Percentiles rank a stretch among this genome's conserved stretches.
phyloP scores from a whole-genome alignment of 129 eudicot species.

The Centrapalus pauciflorus region DNA sequence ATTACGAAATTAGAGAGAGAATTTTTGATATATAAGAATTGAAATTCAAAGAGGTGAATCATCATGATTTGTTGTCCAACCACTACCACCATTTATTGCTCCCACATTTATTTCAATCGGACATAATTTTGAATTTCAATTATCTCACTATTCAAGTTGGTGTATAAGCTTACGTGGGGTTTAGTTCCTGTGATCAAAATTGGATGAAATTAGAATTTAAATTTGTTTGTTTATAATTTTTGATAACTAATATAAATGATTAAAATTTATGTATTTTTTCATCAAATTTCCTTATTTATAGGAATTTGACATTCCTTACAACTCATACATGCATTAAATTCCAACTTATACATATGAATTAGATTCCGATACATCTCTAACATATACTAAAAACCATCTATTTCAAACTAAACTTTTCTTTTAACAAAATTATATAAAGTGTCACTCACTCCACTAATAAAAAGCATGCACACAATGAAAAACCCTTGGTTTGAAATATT shows the following conservation, averaged over 20 bases:
- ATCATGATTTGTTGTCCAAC: constrained; percentile 29
- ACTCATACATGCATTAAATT: too few relatives aligned
- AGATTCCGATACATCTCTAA: too few relatives aligned
- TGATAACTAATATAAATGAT: too few relatives aligned
- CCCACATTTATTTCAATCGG: constrained; percentile 13
- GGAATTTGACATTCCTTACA: too few relatives aligned
- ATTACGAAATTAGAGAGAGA: not conserved
- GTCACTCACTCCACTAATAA: constrained; percentile 6
- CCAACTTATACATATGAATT: too few relatives aligned
- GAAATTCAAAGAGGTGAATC: constrained; percentile 23
- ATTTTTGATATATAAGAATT: constrained; percentile 11
- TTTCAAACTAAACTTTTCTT: constrained; percentile 1
- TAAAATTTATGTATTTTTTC: too few relatives aligned
- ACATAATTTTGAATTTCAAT: too few relatives aligned
- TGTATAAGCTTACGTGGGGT: too few relatives aligned
- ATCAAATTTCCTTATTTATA: too few relatives aligned
- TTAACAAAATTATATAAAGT: constrained; percentile 1
- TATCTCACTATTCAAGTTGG: constrained; percentile 18
- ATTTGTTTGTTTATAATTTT: too few relatives aligned
- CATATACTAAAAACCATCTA: not conserved
- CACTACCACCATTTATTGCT: constrained; percentile 19
- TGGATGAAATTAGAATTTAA: too few relatives aligned
- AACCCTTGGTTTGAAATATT: not conserved
- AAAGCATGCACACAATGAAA: not conserved
- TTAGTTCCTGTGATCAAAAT: too few relatives aligned